Conservation (phyloP, 257 asterid species). For the Gentiana macrophylla region DNA sequence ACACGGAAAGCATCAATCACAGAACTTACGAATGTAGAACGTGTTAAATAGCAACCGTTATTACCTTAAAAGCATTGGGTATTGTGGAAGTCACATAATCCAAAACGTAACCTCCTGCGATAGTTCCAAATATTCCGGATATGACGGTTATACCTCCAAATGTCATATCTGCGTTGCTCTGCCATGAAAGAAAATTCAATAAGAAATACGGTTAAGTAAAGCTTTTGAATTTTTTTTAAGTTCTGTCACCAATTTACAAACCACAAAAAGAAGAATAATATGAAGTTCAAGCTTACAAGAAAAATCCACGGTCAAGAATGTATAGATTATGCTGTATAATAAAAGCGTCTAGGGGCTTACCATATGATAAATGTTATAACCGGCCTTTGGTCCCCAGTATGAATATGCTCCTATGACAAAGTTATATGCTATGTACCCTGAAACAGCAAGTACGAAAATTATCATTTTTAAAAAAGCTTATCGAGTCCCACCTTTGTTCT, state of each 20-base stretch:
- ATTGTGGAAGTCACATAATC: slow-evolving; percentile 68
- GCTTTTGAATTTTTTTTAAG: neutral
- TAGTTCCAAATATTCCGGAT: slow-evolving; percentile 86
- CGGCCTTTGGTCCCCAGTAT: slow-evolving; percentile 99
- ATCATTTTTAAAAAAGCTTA: neutral
- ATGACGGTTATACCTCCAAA: slow-evolving; percentile 82
- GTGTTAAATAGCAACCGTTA: neutral
- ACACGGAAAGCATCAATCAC: no score
- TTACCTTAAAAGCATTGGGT: slow-evolving; percentile 86
- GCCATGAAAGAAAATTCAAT: slow-evolving; percentile 10
- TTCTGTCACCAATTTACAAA: neutral
- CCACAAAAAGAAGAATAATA: neutral
- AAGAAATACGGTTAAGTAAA: neutral
- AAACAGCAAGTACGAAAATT: slow-evolving; percentile 13
- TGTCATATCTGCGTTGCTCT: slow-evolving; percentile 77
- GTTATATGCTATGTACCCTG: slow-evolving; percentile 93
- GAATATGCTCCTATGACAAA: slow-evolving; percentile 97
- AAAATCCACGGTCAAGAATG: neutral
- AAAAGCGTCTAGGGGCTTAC: slow-evolving; percentile 27
- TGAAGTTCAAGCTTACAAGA: neutral
- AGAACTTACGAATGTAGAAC: no score
- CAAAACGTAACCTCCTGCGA: slow-evolving; percentile 73
- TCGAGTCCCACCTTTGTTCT: neutral
- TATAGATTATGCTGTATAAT: neutral
- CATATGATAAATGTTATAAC: slow-evolving; percentile 85